These are phyloP conservation scores for Phyllosticta citribraziliensis DNA, from an alignment of 2,329 filamentous ascomycete genomes.

Conservation along the genomic window DNA sequence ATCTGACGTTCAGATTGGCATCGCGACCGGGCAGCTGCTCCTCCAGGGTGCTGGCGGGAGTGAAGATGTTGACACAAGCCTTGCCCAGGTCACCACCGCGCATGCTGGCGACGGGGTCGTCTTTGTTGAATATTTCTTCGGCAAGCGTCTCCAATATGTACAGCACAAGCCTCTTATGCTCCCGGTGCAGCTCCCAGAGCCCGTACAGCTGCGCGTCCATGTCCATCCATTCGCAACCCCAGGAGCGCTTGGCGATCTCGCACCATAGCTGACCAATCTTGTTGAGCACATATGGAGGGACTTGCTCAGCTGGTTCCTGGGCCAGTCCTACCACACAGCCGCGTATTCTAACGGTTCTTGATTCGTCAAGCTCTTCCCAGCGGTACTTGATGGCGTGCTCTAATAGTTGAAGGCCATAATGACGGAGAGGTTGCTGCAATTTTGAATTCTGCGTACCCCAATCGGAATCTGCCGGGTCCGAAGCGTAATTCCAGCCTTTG, in stretches of 20 bases:
- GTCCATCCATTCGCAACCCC: constrained; percentile 86
- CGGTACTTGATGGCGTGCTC: constrained; percentile 82
- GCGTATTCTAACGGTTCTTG: constrained; percentile 59
- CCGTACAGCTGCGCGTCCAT: constrained; percentile 80
- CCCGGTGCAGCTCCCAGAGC: constrained; percentile 58
- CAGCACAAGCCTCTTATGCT: constrained; percentile 78
- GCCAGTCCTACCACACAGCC: constrained; percentile 73
- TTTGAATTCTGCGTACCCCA: too few relatives aligned
- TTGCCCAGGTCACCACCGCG: constrained; percentile 77
- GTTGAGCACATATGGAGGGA: constrained; percentile 78
- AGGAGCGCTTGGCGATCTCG: constrained; percentile 84
- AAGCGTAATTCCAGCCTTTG: too few relatives aligned
- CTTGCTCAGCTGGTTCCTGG: constrained; percentile 56
- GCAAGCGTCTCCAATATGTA: constrained; percentile 84
- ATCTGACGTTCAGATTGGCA: constrained; percentile 58
- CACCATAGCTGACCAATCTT: constrained; percentile 94
- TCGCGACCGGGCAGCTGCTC: constrained; percentile 70
- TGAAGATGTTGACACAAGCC: constrained; percentile 89
- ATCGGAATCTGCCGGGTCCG: too few relatives aligned
- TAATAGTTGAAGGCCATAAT: constrained; percentile 76
- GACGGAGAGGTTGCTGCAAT: too few relatives aligned
- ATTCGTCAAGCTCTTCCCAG: constrained; percentile 62
- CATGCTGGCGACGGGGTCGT: constrained; percentile 76
- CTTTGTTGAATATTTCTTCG: constrained; percentile 86
- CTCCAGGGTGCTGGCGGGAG: constrained; percentile 62